Conservation (phyloP, 2,329 filamentous ascomycete species). For the Pleomassaria siparia region DNA sequence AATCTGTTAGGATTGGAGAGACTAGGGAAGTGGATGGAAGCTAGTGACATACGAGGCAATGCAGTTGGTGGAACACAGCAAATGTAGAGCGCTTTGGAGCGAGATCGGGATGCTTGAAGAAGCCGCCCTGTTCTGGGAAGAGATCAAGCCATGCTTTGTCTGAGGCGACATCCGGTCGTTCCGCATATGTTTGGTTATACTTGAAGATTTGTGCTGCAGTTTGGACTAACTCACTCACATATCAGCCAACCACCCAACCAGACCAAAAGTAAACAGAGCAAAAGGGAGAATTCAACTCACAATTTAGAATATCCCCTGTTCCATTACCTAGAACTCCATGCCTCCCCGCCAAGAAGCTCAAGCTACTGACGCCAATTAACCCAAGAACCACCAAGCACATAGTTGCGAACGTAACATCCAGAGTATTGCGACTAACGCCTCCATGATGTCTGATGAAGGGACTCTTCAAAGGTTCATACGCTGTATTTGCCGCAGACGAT, state of each 20-base stretch:
- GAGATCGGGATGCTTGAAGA: constrained; percentile 16
- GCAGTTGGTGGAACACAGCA: constrained; percentile 19
- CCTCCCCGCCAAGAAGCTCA: background rate
- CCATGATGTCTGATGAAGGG: background rate
- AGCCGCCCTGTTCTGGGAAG: constrained; percentile 13
- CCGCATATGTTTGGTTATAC: constrained; percentile 3
- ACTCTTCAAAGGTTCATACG: background rate
- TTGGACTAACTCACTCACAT: background rate
- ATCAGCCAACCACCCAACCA: background rate
- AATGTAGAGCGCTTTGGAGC: constrained; percentile 9
- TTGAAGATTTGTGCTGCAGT: constrained; percentile 1
- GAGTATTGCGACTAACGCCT: background rate
- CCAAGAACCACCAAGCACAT: background rate
- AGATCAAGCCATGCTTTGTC: constrained; percentile 12
- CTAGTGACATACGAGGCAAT: constrained; percentile 17
- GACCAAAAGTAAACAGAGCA: no score
- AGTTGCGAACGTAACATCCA: background rate
- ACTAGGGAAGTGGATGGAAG: background rate
- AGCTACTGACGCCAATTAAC: background rate
- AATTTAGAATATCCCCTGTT: background rate
- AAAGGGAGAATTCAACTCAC: background rate
- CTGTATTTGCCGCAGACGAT: background rate
- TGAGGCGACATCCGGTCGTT: constrained; percentile 6
- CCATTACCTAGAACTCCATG: background rate
- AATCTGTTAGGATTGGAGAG: background rate